Base-by-base conservation (phyloP, 805 yeast species). In the Saturnispora hagleri region DNA sequence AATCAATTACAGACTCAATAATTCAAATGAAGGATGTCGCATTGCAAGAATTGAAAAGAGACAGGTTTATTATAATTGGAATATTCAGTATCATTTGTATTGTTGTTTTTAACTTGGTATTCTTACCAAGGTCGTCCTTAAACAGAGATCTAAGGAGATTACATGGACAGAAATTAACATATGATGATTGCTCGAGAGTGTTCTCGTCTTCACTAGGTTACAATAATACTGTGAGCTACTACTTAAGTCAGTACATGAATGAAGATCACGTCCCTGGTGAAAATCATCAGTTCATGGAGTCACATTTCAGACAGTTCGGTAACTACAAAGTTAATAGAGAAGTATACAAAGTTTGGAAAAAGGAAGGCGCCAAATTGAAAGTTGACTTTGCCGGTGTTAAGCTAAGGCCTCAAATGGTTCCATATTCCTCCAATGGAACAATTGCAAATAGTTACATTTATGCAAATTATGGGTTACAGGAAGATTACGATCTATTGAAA, bases 91-190 rank as follows among this genome's bases (percentile, higher is more conserved):
- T 74, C 57, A 72, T 74, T 54, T 68, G 74, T 46, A 62, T 70
- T 22, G 86, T 87, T 1, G 54, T 80, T 2, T 80, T 86, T 62
- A 79, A 86, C 41, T 70, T 87, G 47, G 79, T 84, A 0, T 89
- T 89, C 63, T 71, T 89, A 15, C 97, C 96, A 2, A 67, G 96
- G 52, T 87, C 97, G 1, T 86, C 96, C 2, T 69, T 88, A 18
- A 80, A 85, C 47, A 71, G 96, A 57, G 97, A 90, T 65, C 79
- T 86, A 60, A 75, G 91, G 59, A 69, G 96, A 47, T 65, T 87
- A 57, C 87, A 88, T 66, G 81, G 83, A 33, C 74, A 81, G 35
- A 75, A 71, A 50, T 62, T 87, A 47, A 82, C 95, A 2, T 75
- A 74, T 51, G 75, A 80, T 9, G 97, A 89, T 56, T 74, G 85